Evolutionary conservation across 2,329 filamentous ascomycete species (phyloP).

Genomic region (Fusarium cyanostomum): DNA sequence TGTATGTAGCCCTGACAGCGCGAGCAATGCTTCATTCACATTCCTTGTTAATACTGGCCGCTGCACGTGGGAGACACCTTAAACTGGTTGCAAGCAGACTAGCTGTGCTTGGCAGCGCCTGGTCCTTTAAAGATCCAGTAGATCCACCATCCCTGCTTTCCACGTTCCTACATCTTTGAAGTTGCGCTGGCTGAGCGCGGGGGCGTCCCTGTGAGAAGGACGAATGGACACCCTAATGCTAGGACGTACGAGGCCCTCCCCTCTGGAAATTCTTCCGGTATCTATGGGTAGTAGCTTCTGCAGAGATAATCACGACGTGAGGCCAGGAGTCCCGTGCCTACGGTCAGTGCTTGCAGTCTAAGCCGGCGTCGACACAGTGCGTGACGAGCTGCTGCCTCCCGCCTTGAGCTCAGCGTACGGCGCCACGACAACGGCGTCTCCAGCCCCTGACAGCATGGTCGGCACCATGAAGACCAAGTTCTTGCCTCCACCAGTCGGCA

Average conservation of each 20-base stretch:
- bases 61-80: too few relatives aligned
- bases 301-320: background rate
- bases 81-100: too few relatives aligned
- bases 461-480: conserved; percentile 1
- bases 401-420: background rate
- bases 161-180: too few relatives aligned
- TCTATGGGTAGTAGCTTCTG: background rate
- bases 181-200: background rate
- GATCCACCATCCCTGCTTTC: too few relatives aligned
- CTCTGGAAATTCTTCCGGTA: background rate
- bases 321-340: background rate
- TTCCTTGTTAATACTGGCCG: too few relatives aligned
- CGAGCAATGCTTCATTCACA: too few relatives aligned
- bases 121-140: too few relatives aligned
- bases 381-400: background rate
- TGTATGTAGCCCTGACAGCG: too few relatives aligned
- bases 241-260: background rate
- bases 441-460: background rate
- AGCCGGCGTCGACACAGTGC: background rate
- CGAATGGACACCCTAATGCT: background rate
- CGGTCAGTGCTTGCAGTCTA: background rate
- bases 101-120: too few relatives aligned
- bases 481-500: background rate
- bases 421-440: background rate
- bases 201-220: background rate